Evolutionary conservation across 345 rosid species (phyloP), one percentile per base, ranked within the genome.

Genomic region (Euphorbia tirucalli): DNA sequence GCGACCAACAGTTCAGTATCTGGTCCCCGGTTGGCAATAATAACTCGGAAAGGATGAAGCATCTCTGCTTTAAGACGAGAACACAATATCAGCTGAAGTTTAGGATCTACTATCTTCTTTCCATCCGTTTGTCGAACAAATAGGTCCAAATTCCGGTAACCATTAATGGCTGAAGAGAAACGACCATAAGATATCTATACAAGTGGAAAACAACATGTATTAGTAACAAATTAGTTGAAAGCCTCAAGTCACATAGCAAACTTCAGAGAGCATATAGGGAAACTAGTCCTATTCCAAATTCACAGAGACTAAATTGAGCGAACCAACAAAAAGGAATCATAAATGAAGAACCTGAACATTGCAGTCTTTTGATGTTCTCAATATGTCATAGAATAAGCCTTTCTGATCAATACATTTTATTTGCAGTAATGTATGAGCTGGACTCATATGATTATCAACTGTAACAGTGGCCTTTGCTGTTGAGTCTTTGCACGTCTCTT

Each of bases 401-500:
- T 77, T 77, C 54, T 77, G 81, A 73, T 77, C 81, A 27, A 77
- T n/a, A 46, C 77, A 77, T 65, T 77, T 68, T 54, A 77, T 72
- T 68, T 77, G 77, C 7, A 77, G 73, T 59, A 77, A 73, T 30
- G 81, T 77, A 69, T 77, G 81, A 68, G 77, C 73, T 55, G 70
- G 81, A 37, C 81, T 77, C 81, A 77, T 52, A 11, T 54, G 76
- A 69, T 77, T 73, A 35, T 77, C 81, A n/a, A 77, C 72, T 22
- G 59, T 54, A 60, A 77, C 56, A 25, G 37, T 60, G 52, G 69
- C 77, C 56, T 69, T 57, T 10, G 30, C 3, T 44, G 57, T 32
- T 68, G 59, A 32, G 44, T n/a, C 69, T n/a, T 21, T 31, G 14
- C 57, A 22, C 24, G 2, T 32, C 30, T 49, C 54, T 55, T 61